Conservation (phyloP, 1,284 basidiomycete genomes). For the Ceratobasidium sp. region DNA sequence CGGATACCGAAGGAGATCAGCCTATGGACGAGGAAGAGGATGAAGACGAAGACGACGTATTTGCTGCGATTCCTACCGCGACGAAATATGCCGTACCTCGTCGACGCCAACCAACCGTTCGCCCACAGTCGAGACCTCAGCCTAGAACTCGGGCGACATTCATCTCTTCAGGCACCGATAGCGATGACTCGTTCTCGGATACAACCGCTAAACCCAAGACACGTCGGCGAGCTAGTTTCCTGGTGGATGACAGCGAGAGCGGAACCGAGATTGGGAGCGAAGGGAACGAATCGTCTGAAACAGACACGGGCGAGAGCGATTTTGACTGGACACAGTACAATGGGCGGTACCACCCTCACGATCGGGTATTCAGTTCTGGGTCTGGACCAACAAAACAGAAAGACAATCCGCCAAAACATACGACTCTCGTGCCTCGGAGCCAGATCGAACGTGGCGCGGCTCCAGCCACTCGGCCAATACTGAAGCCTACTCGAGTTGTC, state of each 20-base stretch:
- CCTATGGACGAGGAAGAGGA: neutral
- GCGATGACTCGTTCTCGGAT: neutral
- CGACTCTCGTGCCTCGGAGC: neutral
- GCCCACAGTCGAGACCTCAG: neutral
- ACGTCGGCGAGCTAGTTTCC: neutral
- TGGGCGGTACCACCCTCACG: constrained; percentile 29
- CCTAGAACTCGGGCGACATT: neutral
- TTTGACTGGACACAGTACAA: constrained; percentile 40
- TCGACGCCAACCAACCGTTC: neutral
- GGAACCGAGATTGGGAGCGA: neutral
- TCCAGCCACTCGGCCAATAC: neutral
- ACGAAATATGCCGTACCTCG: neutral
- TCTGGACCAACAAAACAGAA: neutral
- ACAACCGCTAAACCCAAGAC: neutral
- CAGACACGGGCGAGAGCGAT: constrained; percentile 24
- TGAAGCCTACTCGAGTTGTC: neutral
- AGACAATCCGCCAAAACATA: neutral
- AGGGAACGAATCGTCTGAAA: neutral
- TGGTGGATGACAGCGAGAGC: neutral
- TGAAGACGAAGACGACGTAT: constrained; percentile 23
- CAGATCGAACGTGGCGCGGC: neutral
- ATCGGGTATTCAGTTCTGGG: neutral
- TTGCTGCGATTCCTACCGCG: constrained; percentile 11
- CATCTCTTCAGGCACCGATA: constrained; percentile 9
- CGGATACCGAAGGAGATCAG: constrained; percentile 29